These are phyloP conservation scores for Thuja plicata DNA, from an alignment of 83 land plant species.

Conservation along the genomic window DNA sequence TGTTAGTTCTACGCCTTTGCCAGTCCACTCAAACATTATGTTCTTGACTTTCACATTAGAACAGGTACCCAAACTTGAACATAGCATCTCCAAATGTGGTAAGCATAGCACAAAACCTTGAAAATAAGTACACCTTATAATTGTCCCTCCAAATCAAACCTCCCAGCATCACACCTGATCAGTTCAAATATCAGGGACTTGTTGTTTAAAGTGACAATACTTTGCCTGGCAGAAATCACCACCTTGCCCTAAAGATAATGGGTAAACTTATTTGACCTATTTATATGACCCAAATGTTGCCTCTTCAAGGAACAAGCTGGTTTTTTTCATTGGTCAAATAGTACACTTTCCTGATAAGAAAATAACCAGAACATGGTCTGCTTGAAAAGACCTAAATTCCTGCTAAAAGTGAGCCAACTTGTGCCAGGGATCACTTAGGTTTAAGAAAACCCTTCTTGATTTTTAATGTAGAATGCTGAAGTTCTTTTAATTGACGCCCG, in stretches of 20 bases:
- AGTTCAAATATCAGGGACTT: neutral
- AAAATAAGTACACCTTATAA: neutral
- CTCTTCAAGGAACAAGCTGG: neutral
- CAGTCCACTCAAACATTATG: neutral
- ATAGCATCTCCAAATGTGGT: neutral
- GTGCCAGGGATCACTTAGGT: neutral
- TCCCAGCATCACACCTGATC: neutral
- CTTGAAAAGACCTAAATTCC: neutral
- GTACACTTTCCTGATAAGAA: neutral
- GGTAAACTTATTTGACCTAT: neutral
- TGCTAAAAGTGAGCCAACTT: neutral
- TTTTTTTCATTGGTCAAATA: neutral
- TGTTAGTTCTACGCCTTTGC: neutral
- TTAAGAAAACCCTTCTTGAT: neutral
- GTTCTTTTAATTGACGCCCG: neutral
- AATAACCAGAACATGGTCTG: neutral
- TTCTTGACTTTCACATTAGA: neutral
- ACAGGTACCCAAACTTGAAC: neutral
- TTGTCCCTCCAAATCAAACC: constrained; percentile 1
- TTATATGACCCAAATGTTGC: neutral
- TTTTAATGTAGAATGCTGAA: neutral
- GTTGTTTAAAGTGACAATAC: neutral
- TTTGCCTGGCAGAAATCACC: neutral
- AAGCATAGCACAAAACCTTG: neutral
- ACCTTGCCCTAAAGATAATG: neutral